Evolutionary conservation across 345 rosid genomes (phyloP), one percentile per base, ranked within the genome.

Genomic region (Mercurialis annua): DNA sequence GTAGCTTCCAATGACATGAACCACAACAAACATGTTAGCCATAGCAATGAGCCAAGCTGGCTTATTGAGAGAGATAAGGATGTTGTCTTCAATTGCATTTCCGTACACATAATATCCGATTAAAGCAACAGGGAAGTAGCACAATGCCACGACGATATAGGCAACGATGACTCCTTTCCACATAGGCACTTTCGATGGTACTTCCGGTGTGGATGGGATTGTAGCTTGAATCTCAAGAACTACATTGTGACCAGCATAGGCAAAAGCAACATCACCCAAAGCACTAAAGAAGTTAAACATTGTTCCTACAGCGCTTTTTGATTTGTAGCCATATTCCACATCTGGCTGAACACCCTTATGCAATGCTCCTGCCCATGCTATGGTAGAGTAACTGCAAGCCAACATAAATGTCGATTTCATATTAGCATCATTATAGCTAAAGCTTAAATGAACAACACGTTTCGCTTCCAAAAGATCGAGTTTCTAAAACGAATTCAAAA

Each of bases 211-310:
- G 0, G 78, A 75, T 31, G 78, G 78, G 29, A 75, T 70, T n/a
- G 78, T 75, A 59, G 78, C 78, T 47, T 75, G 78, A 65, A 75
- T 75, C 67, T 75, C 78, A 52, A 75, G 60, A n/a, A 75, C 78
- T 57, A 75, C 78, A 31, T 75, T 75, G 67, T 75, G 78, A 14
- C 78, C 78, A 12, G 78, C 78, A 36, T 75, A 75, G 17, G 78
- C 78, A 54, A 75, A 75, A 30, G 78, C 78, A 29, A 75, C 78
- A 14, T 70, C 74, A 0, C 78, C 78, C 30, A 75, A 38, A 2
- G 74, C 78, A 50, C 67, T 64, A 44, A 75, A 65, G 59, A 75
- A 75, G 34, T 65, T 46, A 44, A 75, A 75, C 2, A 70, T 59
- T 18, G 71, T 75, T 34, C 78, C 78, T 26, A 51, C 15, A 14